Evolutionary conservation across 305 asterid genomes (phyloP).

Genomic region (Rubia tinctorum): DNA sequence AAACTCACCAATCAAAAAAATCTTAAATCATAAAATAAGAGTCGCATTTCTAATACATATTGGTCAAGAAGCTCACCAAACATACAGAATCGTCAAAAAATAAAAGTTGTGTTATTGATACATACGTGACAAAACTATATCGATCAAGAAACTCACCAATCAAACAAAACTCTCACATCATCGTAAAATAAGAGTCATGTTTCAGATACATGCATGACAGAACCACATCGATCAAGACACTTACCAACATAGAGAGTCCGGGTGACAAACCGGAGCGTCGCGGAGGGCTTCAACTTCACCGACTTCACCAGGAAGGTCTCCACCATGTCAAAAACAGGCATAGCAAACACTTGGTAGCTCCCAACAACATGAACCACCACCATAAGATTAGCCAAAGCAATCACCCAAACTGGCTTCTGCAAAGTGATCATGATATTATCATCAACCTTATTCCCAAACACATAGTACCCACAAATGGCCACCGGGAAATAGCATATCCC

Average conservation of each 20-base stretch:
- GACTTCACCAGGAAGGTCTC: constrained; percentile 54
- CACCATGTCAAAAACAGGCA: constrained; percentile 76
- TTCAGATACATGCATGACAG: too few relatives aligned
- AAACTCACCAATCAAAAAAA: too few relatives aligned
- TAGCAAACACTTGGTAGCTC: constrained; percentile 70
- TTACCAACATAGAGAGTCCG: constrained; percentile 54
- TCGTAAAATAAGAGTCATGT: not conserved
- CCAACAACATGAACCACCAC: constrained; percentile 72
- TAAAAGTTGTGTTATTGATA: not conserved
- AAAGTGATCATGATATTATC: constrained; percentile 59
- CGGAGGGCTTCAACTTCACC: constrained; percentile 37
- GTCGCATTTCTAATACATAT: too few relatives aligned
- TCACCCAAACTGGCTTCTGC: constrained; percentile 55
- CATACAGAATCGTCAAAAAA: not conserved
- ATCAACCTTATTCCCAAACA: constrained; percentile 52
- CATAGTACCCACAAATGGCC: constrained; percentile 52
- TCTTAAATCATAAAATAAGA: too few relatives aligned
- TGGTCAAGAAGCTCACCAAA: too few relatives aligned
- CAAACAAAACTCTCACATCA: too few relatives aligned
- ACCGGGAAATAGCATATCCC: constrained; percentile 67
- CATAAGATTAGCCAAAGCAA: constrained; percentile 55
- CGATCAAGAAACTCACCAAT: too few relatives aligned
- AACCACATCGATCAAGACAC: not conserved
- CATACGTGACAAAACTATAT: too few relatives aligned
- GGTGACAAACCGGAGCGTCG: constrained; percentile 40